Base-by-base conservation (phyloP, 1,284 basidiomycete species). In the Melanopsichium pennsylvanicum region DNA sequence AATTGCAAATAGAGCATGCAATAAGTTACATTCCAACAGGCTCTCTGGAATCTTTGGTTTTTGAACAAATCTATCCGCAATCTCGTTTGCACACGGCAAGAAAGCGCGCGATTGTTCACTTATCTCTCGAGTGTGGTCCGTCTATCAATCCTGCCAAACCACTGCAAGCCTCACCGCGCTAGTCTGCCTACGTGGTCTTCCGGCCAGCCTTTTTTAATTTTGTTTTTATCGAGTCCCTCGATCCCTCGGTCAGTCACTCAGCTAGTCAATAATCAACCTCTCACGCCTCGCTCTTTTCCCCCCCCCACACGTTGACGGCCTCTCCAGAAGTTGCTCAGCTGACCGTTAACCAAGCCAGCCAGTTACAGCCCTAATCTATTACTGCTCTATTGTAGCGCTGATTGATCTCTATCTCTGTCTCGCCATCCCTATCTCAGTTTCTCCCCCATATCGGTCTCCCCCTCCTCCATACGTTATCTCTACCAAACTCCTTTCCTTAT, bases 391-490 rank as follows among this genome's bases (percentile, higher is more conserved):
- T n/a, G n/a, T n/a, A n/a, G n/a, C n/a, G n/a, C 27, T 9, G 9
- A 9, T 15, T 19, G 10, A 19, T 42, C 11, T 32, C 35, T 54
- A 61, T 54, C 58, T 43, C 18, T 10, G 8, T 13, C 36, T 12
- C 13, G 29, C 21, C 31, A 29, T 32, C 27, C 37, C 56, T 47
- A 61, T 61, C 58, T 61, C 50, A 39, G 41, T 33, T 44, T 41
- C 49, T 43, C 32, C 50, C 32, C 33, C 31, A 23, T 27, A 35
- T 50, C 39, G 19, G 18, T 10, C 39, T 27, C 35, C 45, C 27
- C 48, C 42, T 59, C 43, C 43, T 22, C 19, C 56, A 51, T 51
- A 38, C 55, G 50, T 61, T 61, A 61, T 61, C 58, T 61, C 50
- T 46, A 44, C 16, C 44, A 38, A 6, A 23, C 27, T 36, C 37